Evolutionary conservation across 306 rosid species (phyloP), one percentile per base, ranked within the genome.

Genomic region (Gastrolobium villosum): DNA sequence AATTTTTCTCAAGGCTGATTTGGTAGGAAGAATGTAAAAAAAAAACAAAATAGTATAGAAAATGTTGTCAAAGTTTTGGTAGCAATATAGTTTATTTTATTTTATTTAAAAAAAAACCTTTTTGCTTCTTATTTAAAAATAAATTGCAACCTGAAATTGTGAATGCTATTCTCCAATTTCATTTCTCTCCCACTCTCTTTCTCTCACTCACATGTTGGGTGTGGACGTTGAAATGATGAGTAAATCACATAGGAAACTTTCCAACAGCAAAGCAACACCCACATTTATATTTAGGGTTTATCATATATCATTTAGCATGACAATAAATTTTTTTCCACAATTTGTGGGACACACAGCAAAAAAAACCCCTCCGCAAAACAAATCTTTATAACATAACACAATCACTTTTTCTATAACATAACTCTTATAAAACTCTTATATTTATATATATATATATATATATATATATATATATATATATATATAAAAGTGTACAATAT

Each of bases 191-290:
- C 76, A 14, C 53, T 30, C 66, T 65, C 39, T 70, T 39, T 74
- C 56, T 70, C 66, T 44, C 59, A 45, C 65, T 63, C 86, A 71
- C 74, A 71, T 54, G 60, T 74, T 85, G 55, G 48, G 86, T 15
- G 86, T 75, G 86, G 73, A 70, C 9, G 13, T n/a, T 46, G 72
- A 82, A 75, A 82, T 79, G 84, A 82, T 86, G 82, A 75, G 79
- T 49, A 77, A 73, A 81, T 77, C 45, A 57, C n/a, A 65, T 13
- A 60, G 81, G 65, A 48, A 81, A 77, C 71, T 59, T 85, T 68
- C n/a, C 14, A 74, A 74, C 39, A 56, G 13, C 60, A 76, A 76
- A 61, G 36, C 5, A 56, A 74, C 9, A 9, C 50, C n/a, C 14
- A 50, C 14, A 61, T 41, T 43, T 26, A 4, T 65, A 5, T 72